These are phyloP conservation scores for Ogataea populi-albae DNA, from an alignment of 805 yeast genomes.

Conservation along the genomic window DNA sequence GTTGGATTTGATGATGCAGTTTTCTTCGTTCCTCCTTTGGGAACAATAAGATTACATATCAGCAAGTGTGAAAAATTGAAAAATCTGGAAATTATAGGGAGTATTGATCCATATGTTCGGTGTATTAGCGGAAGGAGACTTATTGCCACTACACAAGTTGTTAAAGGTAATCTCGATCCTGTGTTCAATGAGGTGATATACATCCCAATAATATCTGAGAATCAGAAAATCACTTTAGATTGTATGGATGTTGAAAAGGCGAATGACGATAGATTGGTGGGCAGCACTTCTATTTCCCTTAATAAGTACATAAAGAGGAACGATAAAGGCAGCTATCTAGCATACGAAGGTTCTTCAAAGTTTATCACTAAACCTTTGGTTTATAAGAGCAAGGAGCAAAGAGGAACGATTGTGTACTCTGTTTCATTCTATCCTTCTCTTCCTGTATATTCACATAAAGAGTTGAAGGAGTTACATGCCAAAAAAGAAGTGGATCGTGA, in stretches of 20 bases:
- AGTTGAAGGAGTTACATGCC: slow-evolving; percentile 46
- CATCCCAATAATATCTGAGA: slow-evolving; percentile 58
- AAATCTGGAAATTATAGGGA: slow-evolving; percentile 64
- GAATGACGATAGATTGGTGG: slow-evolving; percentile 61
- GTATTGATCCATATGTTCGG: slow-evolving; percentile 71
- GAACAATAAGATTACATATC: slow-evolving; percentile 60
- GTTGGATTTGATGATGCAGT: slow-evolving; percentile 42
- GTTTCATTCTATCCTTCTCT: slow-evolving; percentile 63
- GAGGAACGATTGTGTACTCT: slow-evolving; percentile 48
- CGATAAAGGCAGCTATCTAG: slow-evolving; percentile 43
- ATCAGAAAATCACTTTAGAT: slow-evolving; percentile 56
- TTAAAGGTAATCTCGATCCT: slow-evolving; percentile 55
- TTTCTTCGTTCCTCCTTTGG: slow-evolving; percentile 57
- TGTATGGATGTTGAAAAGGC: slow-evolving; percentile 65
- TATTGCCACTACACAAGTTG: slow-evolving; percentile 52
- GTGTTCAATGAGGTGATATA: slow-evolving; percentile 56
- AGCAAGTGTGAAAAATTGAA: slow-evolving; percentile 50
- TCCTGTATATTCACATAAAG: slow-evolving; percentile 60
- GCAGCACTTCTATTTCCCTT: slow-evolving; percentile 51
- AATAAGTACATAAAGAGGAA: slow-evolving; percentile 48
- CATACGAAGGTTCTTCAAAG: slow-evolving; percentile 51
- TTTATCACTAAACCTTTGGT: slow-evolving; percentile 34
- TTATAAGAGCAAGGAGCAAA: slow-evolving; percentile 40
- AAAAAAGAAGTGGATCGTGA: slow-evolving; percentile 36
- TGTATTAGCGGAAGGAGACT: slow-evolving; percentile 56